Conservation (phyloP, 2,329 filamentous ascomycete genomes). For the Beauveria bassiana region DNA sequence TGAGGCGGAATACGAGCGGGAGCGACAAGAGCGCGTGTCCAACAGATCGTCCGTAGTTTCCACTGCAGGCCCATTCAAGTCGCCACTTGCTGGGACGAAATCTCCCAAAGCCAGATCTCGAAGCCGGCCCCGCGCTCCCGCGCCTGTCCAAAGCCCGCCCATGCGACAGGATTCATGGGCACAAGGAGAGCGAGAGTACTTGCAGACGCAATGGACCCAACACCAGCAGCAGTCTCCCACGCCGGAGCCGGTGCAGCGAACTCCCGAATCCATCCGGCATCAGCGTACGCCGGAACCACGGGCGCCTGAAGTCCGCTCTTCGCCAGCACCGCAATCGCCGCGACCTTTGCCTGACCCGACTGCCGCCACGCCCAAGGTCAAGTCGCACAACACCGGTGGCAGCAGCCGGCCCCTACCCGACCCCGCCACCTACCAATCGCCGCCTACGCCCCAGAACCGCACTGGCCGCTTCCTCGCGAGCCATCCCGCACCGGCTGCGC, state of each 20-base stretch:
- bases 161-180: slow-evolving; percentile 58
- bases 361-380: slow-evolving; percentile 21
- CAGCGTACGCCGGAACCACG: slow-evolving; percentile 6
- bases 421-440: slow-evolving; percentile 29
- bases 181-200: slow-evolving; percentile 54
- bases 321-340: slow-evolving; percentile 22
- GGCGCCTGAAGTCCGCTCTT: slow-evolving; percentile 11
- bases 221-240: slow-evolving; percentile 29
- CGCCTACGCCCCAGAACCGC: slow-evolving; percentile 31
- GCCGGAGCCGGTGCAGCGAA: slow-evolving; percentile 18
- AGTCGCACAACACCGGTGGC: slow-evolving; percentile 31
- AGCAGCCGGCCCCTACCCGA: slow-evolving; percentile 44
- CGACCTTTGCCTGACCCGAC: slow-evolving; percentile 38
- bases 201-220: slow-evolving; percentile 46
- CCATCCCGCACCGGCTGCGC: slow-evolving; percentile 41
- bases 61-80: not conserved
- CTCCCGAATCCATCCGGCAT: slow-evolving; percentile 11
- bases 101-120: slow-evolving; percentile 30
- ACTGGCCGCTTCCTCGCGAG: slow-evolving; percentile 51
- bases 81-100: not conserved
- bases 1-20: slow-evolving; percentile 54
- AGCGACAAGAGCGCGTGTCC: slow-evolving; percentile 42
- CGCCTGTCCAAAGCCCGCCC: slow-evolving; percentile 30
- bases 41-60: not conserved
- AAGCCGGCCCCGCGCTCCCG: slow-evolving; percentile 26